Evolutionary conservation across 768 basidiomycete species (phyloP).

Genomic region (Pleurotus citrinopileatus): DNA sequence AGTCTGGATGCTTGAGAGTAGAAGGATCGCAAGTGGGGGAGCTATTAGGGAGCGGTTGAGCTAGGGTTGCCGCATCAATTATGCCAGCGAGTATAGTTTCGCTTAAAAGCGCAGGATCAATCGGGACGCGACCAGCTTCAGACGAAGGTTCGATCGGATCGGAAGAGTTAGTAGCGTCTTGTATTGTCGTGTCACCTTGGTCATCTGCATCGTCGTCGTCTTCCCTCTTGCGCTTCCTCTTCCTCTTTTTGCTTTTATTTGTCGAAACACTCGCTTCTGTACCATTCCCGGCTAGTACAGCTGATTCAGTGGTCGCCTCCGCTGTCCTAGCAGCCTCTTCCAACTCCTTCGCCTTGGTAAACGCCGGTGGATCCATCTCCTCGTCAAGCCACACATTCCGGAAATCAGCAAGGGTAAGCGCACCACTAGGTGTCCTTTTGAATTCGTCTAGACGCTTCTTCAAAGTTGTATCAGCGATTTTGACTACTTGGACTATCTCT

Average conservation of each 20-base stretch:
- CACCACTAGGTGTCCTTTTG: slow-evolving; percentile 82
- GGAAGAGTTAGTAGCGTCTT: slow-evolving; percentile 14
- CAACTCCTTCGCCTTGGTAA: slow-evolving; percentile 69
- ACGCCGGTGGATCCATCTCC: slow-evolving; percentile 90
- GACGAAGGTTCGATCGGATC: slow-evolving; percentile 18
- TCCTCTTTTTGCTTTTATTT: slow-evolving; percentile 23
- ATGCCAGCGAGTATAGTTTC: slow-evolving; percentile 68
- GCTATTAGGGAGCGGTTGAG: no score
- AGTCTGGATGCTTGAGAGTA: no score
- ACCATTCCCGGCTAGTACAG: slow-evolving; percentile 22
- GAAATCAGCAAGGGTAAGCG: slow-evolving; percentile 86
- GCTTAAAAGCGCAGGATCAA: slow-evolving; percentile 61
- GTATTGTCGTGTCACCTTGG: slow-evolving; percentile 26
- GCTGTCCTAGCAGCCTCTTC: slow-evolving; percentile 56
- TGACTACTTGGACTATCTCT: slow-evolving; percentile 98
- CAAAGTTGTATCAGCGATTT: slow-evolving; percentile 95
- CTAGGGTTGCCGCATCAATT: slow-evolving; percentile 31
- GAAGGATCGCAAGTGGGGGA: no score
- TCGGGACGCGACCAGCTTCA: slow-evolving; percentile 26
- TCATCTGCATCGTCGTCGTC: slow-evolving; percentile 33
- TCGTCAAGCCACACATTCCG: slow-evolving; percentile 89
- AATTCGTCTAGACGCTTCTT: slow-evolving; percentile 95
- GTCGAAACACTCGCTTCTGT: slow-evolving; percentile 15
- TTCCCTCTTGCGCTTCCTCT: slow-evolving; percentile 33
- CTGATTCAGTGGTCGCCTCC: slow-evolving; percentile 28